Base-by-base conservation (phyloP, 495 filamentous ascomycete species). In the Ramalina intermedia region DNA sequence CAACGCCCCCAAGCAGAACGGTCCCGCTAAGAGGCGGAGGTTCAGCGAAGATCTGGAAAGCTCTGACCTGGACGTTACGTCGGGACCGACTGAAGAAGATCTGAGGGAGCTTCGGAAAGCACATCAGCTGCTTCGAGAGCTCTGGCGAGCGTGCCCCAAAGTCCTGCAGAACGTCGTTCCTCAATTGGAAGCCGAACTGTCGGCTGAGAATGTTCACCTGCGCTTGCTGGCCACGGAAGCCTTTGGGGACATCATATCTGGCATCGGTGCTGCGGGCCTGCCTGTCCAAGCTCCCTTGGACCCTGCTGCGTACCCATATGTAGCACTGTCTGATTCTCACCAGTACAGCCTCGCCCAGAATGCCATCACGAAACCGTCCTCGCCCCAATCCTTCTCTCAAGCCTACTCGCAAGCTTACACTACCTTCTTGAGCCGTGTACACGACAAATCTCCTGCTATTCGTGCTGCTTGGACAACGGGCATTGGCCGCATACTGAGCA, bases 121-220 rank as follows among this genome's bases (percentile, higher is more conserved):
- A 8, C 91, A 99, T 63, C 73, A 75, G 24, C 71, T 99, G 43
- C 76, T 96, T 21, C 78, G 89, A 40, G 91, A 99, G 61, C 74
- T 99, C 7, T 99, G 91, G 91, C 81, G 87, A 55, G 88, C 88
- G 37, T 86, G 83, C 29, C 88, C 91, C 13, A 72, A 81, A 26
- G 88, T 95, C 17, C 71, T 99, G 11, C 83, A 86, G 49, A 94
- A 95, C 55, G 89, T 96, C 17, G 81, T 99, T 24, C 90, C 88
- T 5, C 88, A 94, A 57, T 70, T 99, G 44, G 93, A 99, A 58
- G 85, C 87, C 37, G 90, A 99, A 62, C 65, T 99, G 18, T 82
- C 82, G 5, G 85, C 87, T 6, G 93, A 96, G 62, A 91, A 93
- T 41, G 71, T 87, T 3, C 79, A 89, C 49, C 64, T 99, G 17